phyloP scores from a whole-genome alignment of 1,284 basidiomycete species.

The Xerocomus amazonicus region DNA sequence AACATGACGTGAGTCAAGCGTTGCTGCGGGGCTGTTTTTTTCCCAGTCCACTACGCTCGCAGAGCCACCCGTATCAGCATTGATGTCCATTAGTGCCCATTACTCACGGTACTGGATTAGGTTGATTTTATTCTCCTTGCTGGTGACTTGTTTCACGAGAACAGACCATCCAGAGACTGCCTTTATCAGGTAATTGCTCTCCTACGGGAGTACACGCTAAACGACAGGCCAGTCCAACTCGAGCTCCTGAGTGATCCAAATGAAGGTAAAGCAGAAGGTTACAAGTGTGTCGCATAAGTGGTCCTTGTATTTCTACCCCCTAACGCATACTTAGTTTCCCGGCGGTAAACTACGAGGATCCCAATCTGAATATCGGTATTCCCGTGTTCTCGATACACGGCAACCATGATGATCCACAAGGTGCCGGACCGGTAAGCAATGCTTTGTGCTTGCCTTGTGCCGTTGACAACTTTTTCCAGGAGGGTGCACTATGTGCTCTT shows the following conservation, averaged over 20 bases:
- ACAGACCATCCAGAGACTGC: conserved; percentile 88
- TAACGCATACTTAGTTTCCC: conserved; percentile 72
- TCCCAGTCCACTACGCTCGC: neutral
- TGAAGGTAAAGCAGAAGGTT: conserved; percentile 82
- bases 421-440: conserved; percentile 76
- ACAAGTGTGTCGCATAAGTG: conserved; percentile 58
- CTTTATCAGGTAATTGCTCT: conserved; percentile 87
- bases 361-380: conserved; percentile 90
- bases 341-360: conserved; percentile 96
- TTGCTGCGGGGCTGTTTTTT: too few species aligned
- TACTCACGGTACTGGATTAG: conserved; percentile 37
- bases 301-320: neutral
- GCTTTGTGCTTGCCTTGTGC: neutral
- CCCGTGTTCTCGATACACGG: conserved; percentile 99
- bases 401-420: conserved; percentile 99
- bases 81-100: neutral
- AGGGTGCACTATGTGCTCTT: conserved; percentile 92
- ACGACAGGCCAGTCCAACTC: conserved; percentile 83
- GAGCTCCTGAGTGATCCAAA: conserved; percentile 91
- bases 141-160: conserved; percentile 98
- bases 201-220: conserved; percentile 87
- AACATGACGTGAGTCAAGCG: conserved; percentile 68
- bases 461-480: conserved; percentile 43
- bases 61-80: neutral
- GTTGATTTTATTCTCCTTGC: conserved; percentile 94